Evolutionary conservation across 2,329 filamentous ascomycete genomes (phyloP).

Genomic region (Botrytis fragariae): DNA sequence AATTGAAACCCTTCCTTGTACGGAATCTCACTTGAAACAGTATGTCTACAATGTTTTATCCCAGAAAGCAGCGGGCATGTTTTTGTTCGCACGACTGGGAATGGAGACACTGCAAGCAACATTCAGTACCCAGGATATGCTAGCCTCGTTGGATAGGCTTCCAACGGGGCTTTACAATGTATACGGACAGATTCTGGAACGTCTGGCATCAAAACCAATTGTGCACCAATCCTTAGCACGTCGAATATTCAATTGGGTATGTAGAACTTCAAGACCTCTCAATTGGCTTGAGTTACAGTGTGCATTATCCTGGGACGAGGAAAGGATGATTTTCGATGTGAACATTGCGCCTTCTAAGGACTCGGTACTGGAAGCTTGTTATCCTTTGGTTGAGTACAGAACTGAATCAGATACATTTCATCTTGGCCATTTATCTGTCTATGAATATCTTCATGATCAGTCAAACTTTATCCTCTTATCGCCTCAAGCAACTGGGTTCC

Average conservation of each 20-base stretch:
- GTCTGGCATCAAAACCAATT: slow-evolving; percentile 6
- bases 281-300: slow-evolving; percentile 17
- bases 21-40: slow-evolving; percentile 16
- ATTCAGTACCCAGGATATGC: slow-evolving; percentile 16
- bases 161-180: slow-evolving; percentile 17
- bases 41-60: slow-evolving; percentile 17
- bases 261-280: slow-evolving; percentile 14
- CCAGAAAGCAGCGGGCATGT: slow-evolving; percentile 16
- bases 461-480: slow-evolving; percentile 7
- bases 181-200: slow-evolving; percentile 13
- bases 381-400: slow-evolving; percentile 16
- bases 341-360: slow-evolving; percentile 9
- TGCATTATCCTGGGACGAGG: slow-evolving; percentile 17
- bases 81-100: slow-evolving; percentile 14
- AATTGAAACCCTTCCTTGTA: slow-evolving; percentile 14
- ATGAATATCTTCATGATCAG: slow-evolving; percentile 18
- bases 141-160: slow-evolving; percentile 12
- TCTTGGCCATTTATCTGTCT: slow-evolving; percentile 15
- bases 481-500: slow-evolving; percentile 8
- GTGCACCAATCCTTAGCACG: slow-evolving; percentile 1
- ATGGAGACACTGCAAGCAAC: slow-evolving; percentile 19
- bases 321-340: slow-evolving; percentile 14
- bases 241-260: slow-evolving; percentile 16
- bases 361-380: slow-evolving; percentile 14
- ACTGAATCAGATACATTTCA: slow-evolving; percentile 15